Conservation (phyloP, 257 asterid genomes). For the Mitragyna speciosa region DNA sequence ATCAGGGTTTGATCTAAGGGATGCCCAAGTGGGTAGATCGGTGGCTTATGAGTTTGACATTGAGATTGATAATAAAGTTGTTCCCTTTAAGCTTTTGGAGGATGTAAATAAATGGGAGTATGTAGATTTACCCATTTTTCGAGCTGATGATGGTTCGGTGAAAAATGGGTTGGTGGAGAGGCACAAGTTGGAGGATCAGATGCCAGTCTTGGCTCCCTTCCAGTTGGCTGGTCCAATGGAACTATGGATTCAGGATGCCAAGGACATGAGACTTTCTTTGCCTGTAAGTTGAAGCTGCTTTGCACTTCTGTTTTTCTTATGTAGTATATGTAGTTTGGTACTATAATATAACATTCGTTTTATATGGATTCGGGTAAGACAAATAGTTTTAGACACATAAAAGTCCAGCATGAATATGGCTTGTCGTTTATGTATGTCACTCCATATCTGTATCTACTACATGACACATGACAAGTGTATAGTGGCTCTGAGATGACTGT, state of each 20-base stretch:
- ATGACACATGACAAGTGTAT: too few relatives aligned
- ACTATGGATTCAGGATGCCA: slow-evolving; percentile 97
- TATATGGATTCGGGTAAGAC: too few relatives aligned
- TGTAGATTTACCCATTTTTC: slow-evolving; percentile 87
- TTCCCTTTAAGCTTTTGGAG: slow-evolving; percentile 89
- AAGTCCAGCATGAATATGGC: not conserved
- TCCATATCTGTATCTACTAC: too few relatives aligned
- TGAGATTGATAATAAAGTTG: slow-evolving; percentile 74
- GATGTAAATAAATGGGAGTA: slow-evolving; percentile 92
- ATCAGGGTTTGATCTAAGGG: slow-evolving; percentile 86
- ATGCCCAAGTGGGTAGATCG: slow-evolving; percentile 77
- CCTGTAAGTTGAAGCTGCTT: too few relatives aligned
- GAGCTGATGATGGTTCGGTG: slow-evolving; percentile 36
- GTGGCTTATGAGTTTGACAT: slow-evolving; percentile 90
- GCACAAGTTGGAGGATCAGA: slow-evolving; percentile 40
- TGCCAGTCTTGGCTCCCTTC: slow-evolving; percentile 88
- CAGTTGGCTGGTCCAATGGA: slow-evolving; percentile 98
- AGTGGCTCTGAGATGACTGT: too few relatives aligned
- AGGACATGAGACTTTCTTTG: too few relatives aligned
- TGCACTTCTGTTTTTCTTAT: too few relatives aligned
- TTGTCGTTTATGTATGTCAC: too few relatives aligned
- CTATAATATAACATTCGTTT: too few relatives aligned
- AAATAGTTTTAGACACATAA: too few relatives aligned
- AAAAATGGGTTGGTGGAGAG: slow-evolving; percentile 57
- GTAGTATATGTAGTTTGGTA: too few relatives aligned